Percentiles rank a stretch among this genome's conserved stretches.
phyloP scores from a whole-genome alignment of 108 stramenopile species.

The Fragilariopsis cylindrus region DNA sequence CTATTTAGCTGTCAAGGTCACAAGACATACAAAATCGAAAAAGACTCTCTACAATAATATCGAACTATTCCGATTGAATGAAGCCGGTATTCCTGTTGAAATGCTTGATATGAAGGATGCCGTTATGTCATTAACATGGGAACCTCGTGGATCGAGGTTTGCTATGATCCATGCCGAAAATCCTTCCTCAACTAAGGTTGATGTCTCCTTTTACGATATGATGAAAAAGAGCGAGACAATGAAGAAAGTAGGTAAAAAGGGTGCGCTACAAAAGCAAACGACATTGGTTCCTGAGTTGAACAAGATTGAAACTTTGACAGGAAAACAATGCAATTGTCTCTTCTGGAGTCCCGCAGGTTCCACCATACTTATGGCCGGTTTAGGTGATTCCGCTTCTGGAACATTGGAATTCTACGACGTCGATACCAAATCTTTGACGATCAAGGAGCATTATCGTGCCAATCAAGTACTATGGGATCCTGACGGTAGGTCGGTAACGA shows the following conservation, averaged over 20 bases:
- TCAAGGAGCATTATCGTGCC: slow-evolving; percentile 94
- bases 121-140: slow-evolving; percentile 94
- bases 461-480: slow-evolving; percentile 97
- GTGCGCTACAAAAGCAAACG: slow-evolving; percentile 38
- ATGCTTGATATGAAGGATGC: slow-evolving; percentile 93
- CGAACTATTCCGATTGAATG: slow-evolving; percentile 91
- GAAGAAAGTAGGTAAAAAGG: slow-evolving; percentile 60
- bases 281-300: slow-evolving; percentile 63
- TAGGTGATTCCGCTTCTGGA: slow-evolving; percentile 89
- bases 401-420: slow-evolving; percentile 95
- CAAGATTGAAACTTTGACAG: slow-evolving; percentile 77
- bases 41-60: slow-evolving; percentile 96
- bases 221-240: slow-evolving; percentile 54
- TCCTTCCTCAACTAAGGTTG: slow-evolving; percentile 79
- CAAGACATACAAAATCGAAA: slow-evolving; percentile 92
- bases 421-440: slow-evolving; percentile 71
- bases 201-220: slow-evolving; percentile 96
- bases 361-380: slow-evolving; percentile 86
- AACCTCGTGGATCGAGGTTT: slow-evolving; percentile 92
- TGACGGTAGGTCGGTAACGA: slow-evolving; percentile 86
- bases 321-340: slow-evolving; percentile 88
- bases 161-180: slow-evolving; percentile 95
- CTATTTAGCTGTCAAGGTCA: slow-evolving; percentile 94
- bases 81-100: slow-evolving; percentile 90
- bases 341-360: slow-evolving; percentile 95